These are phyloP conservation scores for Cephalotrichum gorgonifer DNA, from an alignment of 2,329 filamentous ascomycete species.

Conservation along the genomic window DNA sequence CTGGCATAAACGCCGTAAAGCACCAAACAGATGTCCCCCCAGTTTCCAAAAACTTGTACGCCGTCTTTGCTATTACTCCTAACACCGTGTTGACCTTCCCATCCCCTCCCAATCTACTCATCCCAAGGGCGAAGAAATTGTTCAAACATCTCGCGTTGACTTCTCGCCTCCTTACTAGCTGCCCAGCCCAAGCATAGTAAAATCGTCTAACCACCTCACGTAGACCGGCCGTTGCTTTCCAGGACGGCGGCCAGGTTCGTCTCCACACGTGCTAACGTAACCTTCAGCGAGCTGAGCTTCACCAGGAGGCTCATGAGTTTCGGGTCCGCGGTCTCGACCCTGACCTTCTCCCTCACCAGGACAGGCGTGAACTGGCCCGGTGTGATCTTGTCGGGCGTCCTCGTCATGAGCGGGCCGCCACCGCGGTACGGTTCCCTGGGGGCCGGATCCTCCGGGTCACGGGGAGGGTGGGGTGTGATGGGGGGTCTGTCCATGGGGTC, in stretches of 20 bases:
- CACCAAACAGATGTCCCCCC: too few species aligned
- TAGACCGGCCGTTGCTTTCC: slow-evolving; percentile 34
- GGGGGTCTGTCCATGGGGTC: slow-evolving; percentile 8
- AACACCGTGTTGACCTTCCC: too few species aligned
- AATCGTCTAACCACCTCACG: not conserved
- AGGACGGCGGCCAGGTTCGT: slow-evolving; percentile 69
- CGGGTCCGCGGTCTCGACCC: slow-evolving; percentile 82
- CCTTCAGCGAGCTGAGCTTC: slow-evolving; percentile 69
- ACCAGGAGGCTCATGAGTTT: slow-evolving; percentile 73
- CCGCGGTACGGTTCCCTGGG: not conserved
- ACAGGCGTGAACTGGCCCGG: slow-evolving; percentile 42
- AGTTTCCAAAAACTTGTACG: too few species aligned
- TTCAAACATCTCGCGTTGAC: too few species aligned
- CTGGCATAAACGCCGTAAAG: too few species aligned
- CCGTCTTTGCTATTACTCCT: too few species aligned
- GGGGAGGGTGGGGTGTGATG: slow-evolving; percentile 7
- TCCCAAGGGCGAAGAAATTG: too few species aligned
- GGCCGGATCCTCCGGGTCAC: not conserved
- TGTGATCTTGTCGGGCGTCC: not conserved
- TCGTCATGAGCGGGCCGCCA: not conserved
- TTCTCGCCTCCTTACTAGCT: too few species aligned
- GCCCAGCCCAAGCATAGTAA: too few species aligned
- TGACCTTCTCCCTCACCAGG: slow-evolving; percentile 78
- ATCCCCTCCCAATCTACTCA: too few species aligned
- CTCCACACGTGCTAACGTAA: slow-evolving; percentile 60